A percentile compares a stretch with the other conserved stretches of the same genome.
Conservation (phyloP, 129 eudicot species). For the Mikania micrantha region DNA sequence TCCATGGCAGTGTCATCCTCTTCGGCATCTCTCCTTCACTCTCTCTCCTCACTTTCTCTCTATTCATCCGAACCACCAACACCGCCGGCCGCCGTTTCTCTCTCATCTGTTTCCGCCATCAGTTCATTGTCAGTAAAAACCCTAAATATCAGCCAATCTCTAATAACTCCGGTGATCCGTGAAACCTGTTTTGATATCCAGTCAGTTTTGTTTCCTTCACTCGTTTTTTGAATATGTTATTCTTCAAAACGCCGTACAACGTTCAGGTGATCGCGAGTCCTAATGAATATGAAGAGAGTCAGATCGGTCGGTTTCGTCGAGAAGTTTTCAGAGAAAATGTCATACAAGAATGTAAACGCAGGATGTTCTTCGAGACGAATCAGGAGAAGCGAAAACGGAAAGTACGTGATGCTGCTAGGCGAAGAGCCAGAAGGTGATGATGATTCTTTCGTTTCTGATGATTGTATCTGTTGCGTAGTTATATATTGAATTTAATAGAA, state of each 20-base stretch:
- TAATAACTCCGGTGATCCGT: slow-evolving; percentile 9
- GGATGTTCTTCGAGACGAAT: slow-evolving; percentile 41
- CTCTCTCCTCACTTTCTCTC: slow-evolving; percentile 32
- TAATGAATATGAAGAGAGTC: slow-evolving; percentile 44
- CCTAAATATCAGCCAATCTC: slow-evolving; percentile 15
- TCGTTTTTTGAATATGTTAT: slow-evolving; percentile 27
- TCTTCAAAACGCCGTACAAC: slow-evolving; percentile 51
- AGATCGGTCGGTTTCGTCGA: slow-evolving; percentile 44
- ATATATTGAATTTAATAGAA: not conserved
- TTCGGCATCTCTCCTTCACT: slow-evolving; percentile 12
- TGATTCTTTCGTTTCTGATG: not conserved
- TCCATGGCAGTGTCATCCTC: slow-evolving; percentile 13
- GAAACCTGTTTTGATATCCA: slow-evolving; percentile 17
- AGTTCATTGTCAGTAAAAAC: not conserved
- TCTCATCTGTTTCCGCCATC: not conserved
- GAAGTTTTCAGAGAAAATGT: slow-evolving; percentile 43
- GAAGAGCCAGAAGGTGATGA: slow-evolving; percentile 47
- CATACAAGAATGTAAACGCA: slow-evolving; percentile 45
- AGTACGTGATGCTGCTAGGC: slow-evolving; percentile 51
- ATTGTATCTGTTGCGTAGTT: not conserved
- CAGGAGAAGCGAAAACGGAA: slow-evolving; percentile 63
- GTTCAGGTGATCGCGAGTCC: slow-evolving; percentile 43
- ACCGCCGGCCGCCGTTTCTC: not conserved
- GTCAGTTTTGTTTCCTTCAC: slow-evolving; percentile 27
- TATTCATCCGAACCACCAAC: slow-evolving; percentile 3